Evolutionary conservation across 1,284 basidiomycete genomes (phyloP), one percentile per base, ranked within the genome.

Genomic region (Moesziomyces antarcticus): DNA sequence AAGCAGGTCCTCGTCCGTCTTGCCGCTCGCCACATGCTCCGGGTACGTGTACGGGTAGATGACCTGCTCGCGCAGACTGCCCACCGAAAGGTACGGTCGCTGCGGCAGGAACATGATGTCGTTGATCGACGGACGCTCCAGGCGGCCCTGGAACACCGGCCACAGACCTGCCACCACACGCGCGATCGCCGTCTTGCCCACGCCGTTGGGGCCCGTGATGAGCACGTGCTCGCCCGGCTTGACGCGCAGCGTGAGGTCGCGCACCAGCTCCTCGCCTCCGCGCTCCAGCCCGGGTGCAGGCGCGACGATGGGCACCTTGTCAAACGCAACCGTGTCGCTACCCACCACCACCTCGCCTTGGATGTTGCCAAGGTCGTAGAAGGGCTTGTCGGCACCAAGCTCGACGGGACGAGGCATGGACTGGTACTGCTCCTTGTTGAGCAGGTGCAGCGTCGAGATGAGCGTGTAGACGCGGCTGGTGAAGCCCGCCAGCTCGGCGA

Each of bases 181-280:
- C 1, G 94, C 94, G 33, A 98, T 90, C 6, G 93, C 90, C 0
- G 94, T 96, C 87, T 99, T 98, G 0, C 96, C 96, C 1, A 96
- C 93, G 47, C 80, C 82, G 50, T 82, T 82, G n/a, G 92, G 91
- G 1, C 95, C 95, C 0, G 93, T 96, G 80, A 98, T 93, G 88
- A 97, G 91, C 5, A 96, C 87, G 82, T 97, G 95, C 84, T 97
- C 92, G 6, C 93, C 92, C 14, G 89, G 87, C 54, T 87, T 87
- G 56, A 97, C 88, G n/a, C 86, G 85, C 16, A 97, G 84, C 50
- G 88, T 90, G 30, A 97, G 87, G 58, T 91, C 89, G 61, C 88
- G 88, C 37, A 97, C 91, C 30, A 97, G 88, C 60, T 89, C 87
- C 68, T 88, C 87, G 20, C 87, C 86, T 10, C 87, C 88, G 51